Conservation (phyloP, 768 basidiomycete genomes). For the Leccinellum albellum region DNA sequence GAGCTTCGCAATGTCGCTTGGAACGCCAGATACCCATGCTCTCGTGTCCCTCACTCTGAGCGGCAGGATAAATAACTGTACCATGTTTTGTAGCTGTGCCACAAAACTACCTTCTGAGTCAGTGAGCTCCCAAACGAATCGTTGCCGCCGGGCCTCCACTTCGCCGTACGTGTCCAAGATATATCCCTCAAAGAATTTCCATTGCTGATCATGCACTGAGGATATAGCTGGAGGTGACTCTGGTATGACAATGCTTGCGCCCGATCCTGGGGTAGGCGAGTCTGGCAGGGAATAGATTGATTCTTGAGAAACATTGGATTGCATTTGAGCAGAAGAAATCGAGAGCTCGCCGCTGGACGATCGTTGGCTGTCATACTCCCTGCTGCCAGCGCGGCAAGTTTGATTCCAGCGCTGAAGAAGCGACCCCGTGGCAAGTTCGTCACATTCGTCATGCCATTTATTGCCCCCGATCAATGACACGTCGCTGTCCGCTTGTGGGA, state of each 20-base stretch:
- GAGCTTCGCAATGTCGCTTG: constrained; percentile 60
- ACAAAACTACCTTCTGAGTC: constrained; percentile 70
- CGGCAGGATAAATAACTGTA: constrained; percentile 73
- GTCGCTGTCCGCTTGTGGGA: constrained; percentile 45
- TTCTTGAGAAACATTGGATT: constrained; percentile 19
- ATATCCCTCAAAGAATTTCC: constrained; percentile 20
- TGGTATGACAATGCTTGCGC: constrained; percentile 1
- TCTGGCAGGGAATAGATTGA: constrained; percentile 24
- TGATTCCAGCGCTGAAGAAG: constrained; percentile 20
- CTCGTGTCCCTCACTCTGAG: constrained; percentile 68
- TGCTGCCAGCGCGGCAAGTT: not conserved
- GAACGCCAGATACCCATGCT: constrained; percentile 80
- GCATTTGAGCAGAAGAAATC: constrained; percentile 10
- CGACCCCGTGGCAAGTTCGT: constrained; percentile 30
- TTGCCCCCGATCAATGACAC: constrained; percentile 41
- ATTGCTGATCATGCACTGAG: constrained; percentile 18
- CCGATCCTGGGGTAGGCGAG: constrained; percentile 12
- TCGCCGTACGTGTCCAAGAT: constrained; percentile 37
- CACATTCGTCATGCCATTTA: constrained; percentile 37
- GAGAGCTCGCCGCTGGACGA: constrained; percentile 9
- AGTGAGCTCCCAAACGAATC: constrained; percentile 63
- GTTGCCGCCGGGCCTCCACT: constrained; percentile 58
- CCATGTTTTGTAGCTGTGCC: constrained; percentile 56
- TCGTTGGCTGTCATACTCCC: not conserved
- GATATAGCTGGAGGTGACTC: constrained; percentile 6